Conservation (phyloP, 352 stramenopile species). For the Aphanomyces invadans region DNA sequence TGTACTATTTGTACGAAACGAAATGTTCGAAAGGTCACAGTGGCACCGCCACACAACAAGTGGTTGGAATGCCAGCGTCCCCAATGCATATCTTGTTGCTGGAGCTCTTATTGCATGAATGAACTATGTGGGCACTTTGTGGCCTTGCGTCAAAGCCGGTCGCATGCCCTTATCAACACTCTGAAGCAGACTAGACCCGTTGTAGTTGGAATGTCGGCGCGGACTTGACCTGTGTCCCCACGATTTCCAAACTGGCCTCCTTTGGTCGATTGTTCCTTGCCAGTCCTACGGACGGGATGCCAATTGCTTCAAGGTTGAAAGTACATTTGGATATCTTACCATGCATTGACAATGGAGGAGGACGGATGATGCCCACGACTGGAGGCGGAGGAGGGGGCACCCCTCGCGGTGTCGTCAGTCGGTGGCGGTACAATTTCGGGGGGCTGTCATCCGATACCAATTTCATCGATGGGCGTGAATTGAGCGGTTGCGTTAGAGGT, state of each 20-base stretch:
- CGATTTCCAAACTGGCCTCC: background rate
- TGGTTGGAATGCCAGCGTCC: too few species aligned
- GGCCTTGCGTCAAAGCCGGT: too few species aligned
- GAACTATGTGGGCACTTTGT: too few species aligned
- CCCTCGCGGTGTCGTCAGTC: background rate
- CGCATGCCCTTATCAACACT: too few species aligned
- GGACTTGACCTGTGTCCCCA: background rate
- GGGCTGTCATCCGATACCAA: background rate
- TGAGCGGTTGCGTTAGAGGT: background rate
- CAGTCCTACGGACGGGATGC: too few species aligned
- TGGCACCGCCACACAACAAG: too few species aligned
- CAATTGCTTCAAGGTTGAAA: too few species aligned
- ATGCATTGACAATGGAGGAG: background rate
- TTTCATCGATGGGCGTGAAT: constrained; percentile 1
- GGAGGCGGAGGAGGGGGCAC: background rate
- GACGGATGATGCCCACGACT: background rate
- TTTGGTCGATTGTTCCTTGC: background rate
- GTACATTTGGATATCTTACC: background rate
- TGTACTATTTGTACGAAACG: background rate
- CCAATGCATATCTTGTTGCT: too few species aligned
- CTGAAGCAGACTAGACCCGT: too few species aligned
- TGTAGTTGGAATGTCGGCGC: background rate
- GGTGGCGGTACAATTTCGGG: background rate
- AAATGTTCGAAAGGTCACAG: background rate
- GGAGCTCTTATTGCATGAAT: too few species aligned